Conservation (phyloP, 257 asterid genomes). For the Petrea volubilis region DNA sequence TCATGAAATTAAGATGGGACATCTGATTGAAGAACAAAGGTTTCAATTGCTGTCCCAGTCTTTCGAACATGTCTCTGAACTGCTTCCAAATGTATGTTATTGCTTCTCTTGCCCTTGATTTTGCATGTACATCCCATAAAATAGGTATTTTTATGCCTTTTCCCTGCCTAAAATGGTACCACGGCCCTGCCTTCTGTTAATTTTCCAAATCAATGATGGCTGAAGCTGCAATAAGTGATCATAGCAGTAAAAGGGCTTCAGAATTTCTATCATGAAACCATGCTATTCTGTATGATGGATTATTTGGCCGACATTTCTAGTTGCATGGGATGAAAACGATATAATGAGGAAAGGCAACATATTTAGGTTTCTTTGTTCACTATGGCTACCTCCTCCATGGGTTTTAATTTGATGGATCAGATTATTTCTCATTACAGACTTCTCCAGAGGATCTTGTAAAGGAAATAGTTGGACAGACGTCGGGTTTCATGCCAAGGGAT, state of each 20-base stretch:
- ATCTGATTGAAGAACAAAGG: constrained; percentile 84
- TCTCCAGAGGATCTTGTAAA: constrained; percentile 72
- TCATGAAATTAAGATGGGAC: constrained; percentile 83
- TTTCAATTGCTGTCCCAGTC: constrained; percentile 67
- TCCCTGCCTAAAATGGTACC: not conserved
- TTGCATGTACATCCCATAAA: constrained; percentile 8
- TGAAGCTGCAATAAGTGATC: not conserved
- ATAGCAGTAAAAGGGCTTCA: not conserved
- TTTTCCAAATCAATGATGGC: not conserved
- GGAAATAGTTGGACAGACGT: constrained; percentile 91
- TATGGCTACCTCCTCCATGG: constrained; percentile 16
- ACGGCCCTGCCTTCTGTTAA: not conserved
- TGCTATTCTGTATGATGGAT: not conserved
- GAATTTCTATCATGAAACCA: not conserved
- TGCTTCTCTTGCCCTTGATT: constrained; percentile 22
- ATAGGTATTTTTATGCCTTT: not conserved
- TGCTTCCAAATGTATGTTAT: constrained; percentile 63
- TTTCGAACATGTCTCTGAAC: constrained; percentile 56
- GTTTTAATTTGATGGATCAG: constrained; percentile 38
- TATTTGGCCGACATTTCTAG: not conserved
- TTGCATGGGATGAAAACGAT: constrained; percentile 6
- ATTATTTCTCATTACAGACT: constrained; percentile 49
- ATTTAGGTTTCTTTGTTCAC: constrained; percentile 10
- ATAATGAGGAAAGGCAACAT: not conserved
- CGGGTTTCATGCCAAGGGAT: constrained; percentile 98